A percentile compares a stretch with the other conserved stretches of the same genome.
Conservation (phyloP, 441 rosid species). For the Monsonia emarginata region DNA sequence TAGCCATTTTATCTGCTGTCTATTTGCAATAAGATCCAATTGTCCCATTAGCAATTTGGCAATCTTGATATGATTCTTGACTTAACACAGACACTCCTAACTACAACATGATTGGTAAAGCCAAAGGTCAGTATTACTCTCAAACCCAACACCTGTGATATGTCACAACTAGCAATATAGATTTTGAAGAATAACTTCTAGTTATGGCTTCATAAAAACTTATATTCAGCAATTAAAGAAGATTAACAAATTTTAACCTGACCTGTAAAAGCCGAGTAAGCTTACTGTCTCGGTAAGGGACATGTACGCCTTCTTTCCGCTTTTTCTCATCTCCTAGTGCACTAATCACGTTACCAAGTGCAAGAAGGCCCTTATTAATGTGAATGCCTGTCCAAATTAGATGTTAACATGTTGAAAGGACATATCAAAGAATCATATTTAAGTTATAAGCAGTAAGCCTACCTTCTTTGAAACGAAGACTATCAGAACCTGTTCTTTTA, state of each 20-base stretch:
- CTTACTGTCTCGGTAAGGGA: slow-evolving; percentile 62
- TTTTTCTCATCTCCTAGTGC: slow-evolving; percentile 64
- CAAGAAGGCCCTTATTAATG: slow-evolving; percentile 60
- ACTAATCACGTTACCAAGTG: slow-evolving; percentile 62
- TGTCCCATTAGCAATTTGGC: not conserved
- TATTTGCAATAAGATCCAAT: not conserved
- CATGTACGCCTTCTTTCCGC: slow-evolving; percentile 54
- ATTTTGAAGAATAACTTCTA: not conserved
- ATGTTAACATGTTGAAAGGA: not conserved
- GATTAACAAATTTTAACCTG: slow-evolving; percentile 12
- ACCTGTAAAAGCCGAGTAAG: slow-evolving; percentile 59
- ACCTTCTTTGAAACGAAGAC: slow-evolving; percentile 62
- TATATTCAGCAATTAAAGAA: not conserved
- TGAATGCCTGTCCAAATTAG: slow-evolving; percentile 37
- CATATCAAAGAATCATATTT: not conserved
- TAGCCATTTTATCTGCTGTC: not conserved
- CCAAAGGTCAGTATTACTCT: not conserved
- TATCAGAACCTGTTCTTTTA: slow-evolving; percentile 58
- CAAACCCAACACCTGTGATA: not conserved
- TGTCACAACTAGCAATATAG: not conserved
- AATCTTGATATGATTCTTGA: not conserved
- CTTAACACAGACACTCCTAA: not conserved
- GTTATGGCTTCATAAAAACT: not conserved
- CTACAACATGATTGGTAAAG: not conserved
- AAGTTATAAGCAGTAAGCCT: slow-evolving; percentile 18